A percentile compares a stretch with the other conserved stretches of the same genome.
Evolutionary conservation across 2,329 filamentous ascomycete genomes (phyloP).

Genomic region (Ceratocystis cubensis): DNA sequence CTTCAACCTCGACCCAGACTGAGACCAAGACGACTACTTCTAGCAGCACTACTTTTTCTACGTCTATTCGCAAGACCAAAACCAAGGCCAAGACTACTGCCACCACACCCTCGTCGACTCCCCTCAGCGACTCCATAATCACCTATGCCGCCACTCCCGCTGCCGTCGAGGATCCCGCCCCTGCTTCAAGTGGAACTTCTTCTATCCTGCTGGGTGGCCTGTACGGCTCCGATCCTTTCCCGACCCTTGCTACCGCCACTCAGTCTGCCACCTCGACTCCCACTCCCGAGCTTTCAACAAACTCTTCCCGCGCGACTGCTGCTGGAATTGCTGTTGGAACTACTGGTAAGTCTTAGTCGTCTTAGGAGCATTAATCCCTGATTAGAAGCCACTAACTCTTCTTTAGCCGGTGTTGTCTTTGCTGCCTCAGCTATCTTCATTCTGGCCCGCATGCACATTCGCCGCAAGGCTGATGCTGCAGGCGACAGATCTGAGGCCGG

Average conservation of each 20-base stretch:
- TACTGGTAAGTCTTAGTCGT: conserved; percentile 16
- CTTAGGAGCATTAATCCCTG: neutral
- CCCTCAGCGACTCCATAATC: conserved; percentile 13
- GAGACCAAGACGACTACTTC: conserved; percentile 8
- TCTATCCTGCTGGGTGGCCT: neutral
- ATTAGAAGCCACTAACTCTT: neutral
- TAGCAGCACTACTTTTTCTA: conserved; percentile 10
- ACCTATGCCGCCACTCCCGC: conserved; percentile 9
- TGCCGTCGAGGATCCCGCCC: neutral
- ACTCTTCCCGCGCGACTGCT: conserved; percentile 9
- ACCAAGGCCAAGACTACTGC: conserved; percentile 9
- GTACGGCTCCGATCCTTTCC: neutral
- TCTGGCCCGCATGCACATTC: conserved; percentile 16
- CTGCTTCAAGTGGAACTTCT: neutral
- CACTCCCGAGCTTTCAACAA: neutral
- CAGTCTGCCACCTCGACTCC: neutral
- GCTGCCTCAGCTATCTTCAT: conserved; percentile 18
- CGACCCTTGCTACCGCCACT: neutral
- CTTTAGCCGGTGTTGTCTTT: conserved; percentile 18
- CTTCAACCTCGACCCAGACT: neutral
- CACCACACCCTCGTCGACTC: neutral
- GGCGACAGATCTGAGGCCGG: conserved; percentile 1
- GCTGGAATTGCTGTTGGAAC: conserved; percentile 19
- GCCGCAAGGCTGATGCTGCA: conserved; percentile 4
- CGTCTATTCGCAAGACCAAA: conserved; percentile 8